Evolutionary conservation across 305 asterid genomes (phyloP).

Genomic region (Fraxinus nigra): DNA sequence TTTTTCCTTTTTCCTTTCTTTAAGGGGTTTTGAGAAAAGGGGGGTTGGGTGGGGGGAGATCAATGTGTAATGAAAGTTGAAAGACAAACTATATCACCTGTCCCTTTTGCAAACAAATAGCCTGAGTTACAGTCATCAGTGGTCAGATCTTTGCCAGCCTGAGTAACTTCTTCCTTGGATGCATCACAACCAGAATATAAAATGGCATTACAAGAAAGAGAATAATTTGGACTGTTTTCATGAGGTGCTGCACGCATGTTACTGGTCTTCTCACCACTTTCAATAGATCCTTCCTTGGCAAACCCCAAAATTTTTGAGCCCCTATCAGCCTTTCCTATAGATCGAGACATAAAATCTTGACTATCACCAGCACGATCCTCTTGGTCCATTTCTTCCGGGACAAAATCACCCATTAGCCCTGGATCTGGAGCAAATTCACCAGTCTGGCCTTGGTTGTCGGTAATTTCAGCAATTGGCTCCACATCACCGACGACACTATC

Average conservation of each 20-base stretch:
- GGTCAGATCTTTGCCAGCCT: conserved; percentile 59
- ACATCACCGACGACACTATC: conserved; percentile 87
- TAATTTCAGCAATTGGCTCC: conserved; percentile 84
- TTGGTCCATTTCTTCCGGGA: conserved; percentile 87
- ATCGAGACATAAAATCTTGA: conserved; percentile 84
- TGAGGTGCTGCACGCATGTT: conserved; percentile 49
- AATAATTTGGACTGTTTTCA: conserved; percentile 79
- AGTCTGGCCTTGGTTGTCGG: conserved; percentile 89
- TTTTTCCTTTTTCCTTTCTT: background rate
- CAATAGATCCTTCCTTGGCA: conserved; percentile 90
- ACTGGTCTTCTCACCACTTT: conserved; percentile 93
- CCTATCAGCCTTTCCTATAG: conserved; percentile 88
- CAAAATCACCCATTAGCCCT: conserved; percentile 94
- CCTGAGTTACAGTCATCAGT: conserved; percentile 85
- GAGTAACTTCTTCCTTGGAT: conserved; percentile 95
- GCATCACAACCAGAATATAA: conserved; percentile 77
- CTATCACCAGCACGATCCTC: conserved; percentile 92
- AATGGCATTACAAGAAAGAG: conserved; percentile 96
- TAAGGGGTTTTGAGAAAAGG: background rate
- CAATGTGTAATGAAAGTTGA: background rate
- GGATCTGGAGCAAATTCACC: conserved; percentile 91
- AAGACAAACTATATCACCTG: conserved; percentile 44
- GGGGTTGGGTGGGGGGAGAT: background rate
- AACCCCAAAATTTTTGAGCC: conserved; percentile 94
- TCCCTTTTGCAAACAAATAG: conserved; percentile 57